These are phyloP conservation scores for Umbellularia californica DNA, from an alignment of 164 flowering plant genomes.

Conservation along the genomic window DNA sequence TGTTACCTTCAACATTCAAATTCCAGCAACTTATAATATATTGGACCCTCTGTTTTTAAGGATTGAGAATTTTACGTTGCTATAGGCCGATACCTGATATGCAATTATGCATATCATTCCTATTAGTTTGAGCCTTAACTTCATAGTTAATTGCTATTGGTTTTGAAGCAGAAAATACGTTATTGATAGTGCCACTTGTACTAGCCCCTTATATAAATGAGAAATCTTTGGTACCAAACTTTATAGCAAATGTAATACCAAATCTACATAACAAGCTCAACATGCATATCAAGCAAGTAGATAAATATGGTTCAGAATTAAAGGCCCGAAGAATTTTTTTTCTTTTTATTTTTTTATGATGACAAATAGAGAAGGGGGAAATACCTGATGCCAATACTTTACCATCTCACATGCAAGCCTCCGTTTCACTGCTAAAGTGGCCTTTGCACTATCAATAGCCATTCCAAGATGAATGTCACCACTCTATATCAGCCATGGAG, in stretches of 20 bases:
- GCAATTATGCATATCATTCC: no score
- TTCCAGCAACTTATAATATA: no score
- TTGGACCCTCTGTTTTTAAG: no score
- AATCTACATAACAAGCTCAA: not conserved
- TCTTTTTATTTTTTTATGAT: not conserved
- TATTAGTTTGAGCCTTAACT: no score
- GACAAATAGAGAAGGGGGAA: not conserved
- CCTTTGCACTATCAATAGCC: conserved; percentile 96
- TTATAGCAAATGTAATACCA: not conserved
- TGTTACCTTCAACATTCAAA: no score
- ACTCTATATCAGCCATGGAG: conserved; percentile 33
- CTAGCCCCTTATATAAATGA: not conserved
- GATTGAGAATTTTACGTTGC: no score
- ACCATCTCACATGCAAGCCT: conserved; percentile 99
- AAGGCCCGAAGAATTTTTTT: no score
- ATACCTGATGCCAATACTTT: conserved; percentile 96
- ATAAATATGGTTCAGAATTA: not conserved
- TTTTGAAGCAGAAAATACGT: no score
- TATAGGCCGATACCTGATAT: no score
- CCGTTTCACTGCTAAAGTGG: conserved; percentile 94
- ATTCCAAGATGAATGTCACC: conserved; percentile 95
- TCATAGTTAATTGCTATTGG: no score
- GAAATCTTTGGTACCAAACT: not conserved
- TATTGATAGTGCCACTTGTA: no score
- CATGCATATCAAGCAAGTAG: not conserved